Conservation (phyloP, 768 basidiomycete genomes). For the Tricholoma terreum region DNA sequence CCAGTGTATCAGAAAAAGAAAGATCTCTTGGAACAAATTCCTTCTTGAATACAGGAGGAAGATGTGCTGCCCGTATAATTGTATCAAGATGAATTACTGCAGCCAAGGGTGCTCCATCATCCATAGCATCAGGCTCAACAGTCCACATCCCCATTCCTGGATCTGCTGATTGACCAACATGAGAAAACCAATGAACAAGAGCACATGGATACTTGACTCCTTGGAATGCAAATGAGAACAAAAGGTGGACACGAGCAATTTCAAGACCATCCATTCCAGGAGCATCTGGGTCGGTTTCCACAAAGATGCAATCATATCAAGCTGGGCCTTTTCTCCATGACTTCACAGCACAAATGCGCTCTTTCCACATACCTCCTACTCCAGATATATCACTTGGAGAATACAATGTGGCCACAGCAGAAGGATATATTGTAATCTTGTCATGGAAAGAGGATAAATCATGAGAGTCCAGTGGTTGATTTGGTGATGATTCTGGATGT, state of each 20-base stretch:
- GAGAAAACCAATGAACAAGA: not conserved
- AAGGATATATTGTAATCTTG: slow-evolving; percentile 16
- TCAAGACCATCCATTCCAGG: not conserved
- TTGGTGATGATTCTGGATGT: not conserved
- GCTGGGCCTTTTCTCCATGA: not conserved
- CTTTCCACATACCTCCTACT: slow-evolving; percentile 22
- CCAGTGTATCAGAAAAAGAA: too few species aligned
- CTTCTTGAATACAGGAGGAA: too few species aligned
- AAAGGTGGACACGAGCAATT: not conserved
- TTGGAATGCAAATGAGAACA: not conserved
- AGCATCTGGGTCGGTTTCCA: not conserved
- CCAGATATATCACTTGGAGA: slow-evolving; percentile 30
- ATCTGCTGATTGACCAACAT: too few species aligned
- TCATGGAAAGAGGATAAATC: not conserved
- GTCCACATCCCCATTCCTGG: too few species aligned
- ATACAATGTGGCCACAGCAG: slow-evolving; percentile 24
- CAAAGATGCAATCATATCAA: not conserved
- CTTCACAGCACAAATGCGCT: not conserved
- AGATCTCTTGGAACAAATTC: too few species aligned
- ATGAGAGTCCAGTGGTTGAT: too few species aligned
- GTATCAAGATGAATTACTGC: too few species aligned
- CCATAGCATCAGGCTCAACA: too few species aligned
- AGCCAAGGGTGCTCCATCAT: too few species aligned
- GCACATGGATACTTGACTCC: not conserved
- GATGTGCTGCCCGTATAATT: too few species aligned